Percentiles rank a stretch among this genome's conserved stretches.
phyloP scores from a whole-genome alignment of 2,329 filamentous ascomycete genomes.

The Fusarium sp. region DNA sequence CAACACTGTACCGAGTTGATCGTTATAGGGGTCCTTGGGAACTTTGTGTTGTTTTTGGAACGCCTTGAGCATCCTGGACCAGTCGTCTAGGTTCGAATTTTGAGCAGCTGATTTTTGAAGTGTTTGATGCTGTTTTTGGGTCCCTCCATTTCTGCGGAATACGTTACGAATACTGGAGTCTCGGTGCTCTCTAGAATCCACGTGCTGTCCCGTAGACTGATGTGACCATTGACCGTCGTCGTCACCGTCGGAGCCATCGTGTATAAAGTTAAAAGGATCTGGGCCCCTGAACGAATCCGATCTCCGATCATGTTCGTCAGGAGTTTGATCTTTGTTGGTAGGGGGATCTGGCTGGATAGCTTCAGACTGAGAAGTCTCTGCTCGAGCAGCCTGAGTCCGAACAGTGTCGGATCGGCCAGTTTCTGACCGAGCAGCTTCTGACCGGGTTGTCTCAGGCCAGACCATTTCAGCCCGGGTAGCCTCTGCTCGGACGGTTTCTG shows the following conservation, averaged over 20 bases:
- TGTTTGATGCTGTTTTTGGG: background rate
- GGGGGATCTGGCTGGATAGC: background rate
- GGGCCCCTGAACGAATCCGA: background rate
- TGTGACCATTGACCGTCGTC: background rate
- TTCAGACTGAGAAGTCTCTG: background rate
- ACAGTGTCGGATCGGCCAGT: too few relatives aligned
- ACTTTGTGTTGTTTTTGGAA: slow-evolving; percentile 8
- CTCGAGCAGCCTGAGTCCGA: background rate
- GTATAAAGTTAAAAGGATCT: background rate
- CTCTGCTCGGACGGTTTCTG: background rate
- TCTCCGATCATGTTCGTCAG: background rate
- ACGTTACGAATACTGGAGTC: background rate
- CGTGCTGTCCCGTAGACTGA: background rate
- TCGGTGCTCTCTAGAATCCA: background rate
- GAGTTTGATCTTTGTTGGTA: background rate
- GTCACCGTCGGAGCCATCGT: background rate
- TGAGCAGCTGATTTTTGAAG: background rate
- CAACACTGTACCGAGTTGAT: background rate
- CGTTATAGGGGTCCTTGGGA: background rate
- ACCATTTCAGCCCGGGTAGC: too few relatives aligned
- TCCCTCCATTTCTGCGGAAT: background rate
- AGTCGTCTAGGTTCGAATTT: background rate
- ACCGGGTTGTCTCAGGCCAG: too few relatives aligned
- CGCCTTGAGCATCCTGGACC: background rate
- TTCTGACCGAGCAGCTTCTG: background rate